A percentile compares a stretch with the other conserved stretches of the same genome.
Evolutionary conservation across 2,329 filamentous ascomycete species (phyloP).

Genomic region (Onygenales sp.): DNA sequence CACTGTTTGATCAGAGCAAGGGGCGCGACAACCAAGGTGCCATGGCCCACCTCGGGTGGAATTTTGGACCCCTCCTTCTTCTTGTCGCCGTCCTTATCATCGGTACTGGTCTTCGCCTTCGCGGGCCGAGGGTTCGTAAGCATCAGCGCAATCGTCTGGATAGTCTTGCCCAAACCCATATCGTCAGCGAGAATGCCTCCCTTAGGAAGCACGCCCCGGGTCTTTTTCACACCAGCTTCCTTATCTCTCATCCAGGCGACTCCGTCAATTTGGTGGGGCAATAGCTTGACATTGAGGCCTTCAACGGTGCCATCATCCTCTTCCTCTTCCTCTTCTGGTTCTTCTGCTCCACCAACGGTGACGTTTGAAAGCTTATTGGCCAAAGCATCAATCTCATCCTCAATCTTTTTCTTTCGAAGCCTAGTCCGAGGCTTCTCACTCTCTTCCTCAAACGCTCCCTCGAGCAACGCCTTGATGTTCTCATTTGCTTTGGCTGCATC

Average conservation of each 20-base stretch:
- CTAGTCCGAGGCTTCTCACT: slow-evolving; percentile 33
- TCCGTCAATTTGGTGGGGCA: slow-evolving; percentile 91
- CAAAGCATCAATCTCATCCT: slow-evolving; percentile 32
- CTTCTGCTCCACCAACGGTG: slow-evolving; percentile 6
- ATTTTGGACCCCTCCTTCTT: slow-evolving; percentile 51
- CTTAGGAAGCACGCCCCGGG: slow-evolving; percentile 67
- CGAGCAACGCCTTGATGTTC: slow-evolving; percentile 42
- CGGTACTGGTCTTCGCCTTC: slow-evolving; percentile 19
- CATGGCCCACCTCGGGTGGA: slow-evolving; percentile 60
- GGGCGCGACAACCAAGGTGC: slow-evolving; percentile 85
- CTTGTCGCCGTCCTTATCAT: slow-evolving; percentile 41
- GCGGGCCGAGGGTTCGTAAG: slow-evolving; percentile 69
- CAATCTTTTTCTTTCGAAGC: slow-evolving; percentile 30
- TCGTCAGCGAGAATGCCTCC: slow-evolving; percentile 95
- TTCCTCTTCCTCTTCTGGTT: slow-evolving; percentile 34
- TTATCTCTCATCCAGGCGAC: slow-evolving; percentile 92
- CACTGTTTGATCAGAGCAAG: slow-evolving; percentile 93
- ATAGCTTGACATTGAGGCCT: slow-evolving; percentile 75
- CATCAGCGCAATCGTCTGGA: slow-evolving; percentile 85
- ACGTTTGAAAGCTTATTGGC: slow-evolving; percentile 27
- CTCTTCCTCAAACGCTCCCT: slow-evolving; percentile 43
- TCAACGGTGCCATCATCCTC: slow-evolving; percentile 58
- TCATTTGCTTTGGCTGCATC: slow-evolving; percentile 42
- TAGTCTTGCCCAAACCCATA: slow-evolving; percentile 90
- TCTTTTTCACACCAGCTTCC: slow-evolving; percentile 77